Percentiles rank a stretch among this genome's conserved stretches.
phyloP scores from a whole-genome alignment of 805 yeast species.

The Metschnikowia arizonensis region DNA sequence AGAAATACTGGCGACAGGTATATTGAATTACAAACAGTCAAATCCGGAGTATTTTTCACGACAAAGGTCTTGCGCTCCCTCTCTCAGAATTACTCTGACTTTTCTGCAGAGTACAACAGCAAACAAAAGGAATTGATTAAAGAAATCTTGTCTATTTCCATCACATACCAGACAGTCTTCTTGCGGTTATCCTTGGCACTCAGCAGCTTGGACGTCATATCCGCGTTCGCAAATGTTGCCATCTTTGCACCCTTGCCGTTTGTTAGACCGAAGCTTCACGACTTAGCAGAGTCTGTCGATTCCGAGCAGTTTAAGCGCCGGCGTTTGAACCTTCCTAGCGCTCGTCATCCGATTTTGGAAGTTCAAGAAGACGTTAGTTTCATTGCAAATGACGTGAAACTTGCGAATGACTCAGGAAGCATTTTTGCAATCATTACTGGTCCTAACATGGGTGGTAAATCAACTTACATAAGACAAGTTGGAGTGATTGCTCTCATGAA shows the following conservation, averaged over 20 bases:
- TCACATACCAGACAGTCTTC: slow-evolving; percentile 77
- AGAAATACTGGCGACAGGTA: slow-evolving; percentile 57
- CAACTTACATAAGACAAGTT: slow-evolving; percentile 84
- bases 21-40: slow-evolving; percentile 82
- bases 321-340: slow-evolving; percentile 55
- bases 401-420: slow-evolving; percentile 43
- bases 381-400: slow-evolving; percentile 82
- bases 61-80: slow-evolving; percentile 59
- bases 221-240: slow-evolving; percentile 79
- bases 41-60: slow-evolving; percentile 93
- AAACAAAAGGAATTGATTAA: slow-evolving; percentile 76
- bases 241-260: slow-evolving; percentile 77
- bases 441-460: slow-evolving; percentile 97
- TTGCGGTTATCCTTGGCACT: slow-evolving; percentile 60
- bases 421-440: slow-evolving; percentile 89
- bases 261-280: slow-evolving; percentile 66
- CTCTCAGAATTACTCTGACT: slow-evolving; percentile 53
- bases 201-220: slow-evolving; percentile 77
- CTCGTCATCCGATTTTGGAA: slow-evolving; percentile 94
- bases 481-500: slow-evolving; percentile 86
- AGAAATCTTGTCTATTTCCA: slow-evolving; percentile 76
- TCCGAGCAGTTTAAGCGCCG: slow-evolving; percentile 34
- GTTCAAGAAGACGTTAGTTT: slow-evolving; percentile 87
- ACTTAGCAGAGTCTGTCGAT: slow-evolving; percentile 35
- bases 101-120: slow-evolving; percentile 62